phyloP scores from a whole-genome alignment of 106 monocot genomes.

The Alisma plantagoaquatica region DNA sequence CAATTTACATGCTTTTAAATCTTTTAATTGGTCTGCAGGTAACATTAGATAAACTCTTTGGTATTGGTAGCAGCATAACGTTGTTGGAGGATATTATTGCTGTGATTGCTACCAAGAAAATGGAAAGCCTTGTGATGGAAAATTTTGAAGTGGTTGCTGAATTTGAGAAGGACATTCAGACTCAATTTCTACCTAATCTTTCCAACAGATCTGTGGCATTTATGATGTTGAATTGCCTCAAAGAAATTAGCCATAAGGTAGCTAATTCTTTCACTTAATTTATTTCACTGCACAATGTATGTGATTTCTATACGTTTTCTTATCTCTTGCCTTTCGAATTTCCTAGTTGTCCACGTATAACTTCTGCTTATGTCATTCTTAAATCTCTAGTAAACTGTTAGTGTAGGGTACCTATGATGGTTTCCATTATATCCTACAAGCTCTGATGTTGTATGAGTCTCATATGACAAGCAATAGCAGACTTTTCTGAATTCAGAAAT shows the following conservation, averaged over 20 bases:
- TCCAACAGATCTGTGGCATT: conserved; percentile 29
- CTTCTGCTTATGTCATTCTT: not conserved
- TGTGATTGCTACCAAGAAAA: conserved; percentile 35
- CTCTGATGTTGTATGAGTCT: too few relatives aligned
- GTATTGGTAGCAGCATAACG: conserved; percentile 10
- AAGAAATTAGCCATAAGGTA: conserved; percentile 40
- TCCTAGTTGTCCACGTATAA: not conserved
- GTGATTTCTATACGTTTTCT: too few relatives aligned
- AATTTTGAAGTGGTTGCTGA: conserved; percentile 34
- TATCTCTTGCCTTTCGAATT: conserved; percentile 1
- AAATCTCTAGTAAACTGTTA: not conserved
- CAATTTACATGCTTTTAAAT: too few relatives aligned
- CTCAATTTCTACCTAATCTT: conserved; percentile 5
- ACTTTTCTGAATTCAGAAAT: too few relatives aligned
- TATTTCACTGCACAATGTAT: too few relatives aligned
- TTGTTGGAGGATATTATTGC: conserved; percentile 9
- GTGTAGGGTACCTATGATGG: not conserved
- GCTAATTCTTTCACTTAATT: too few relatives aligned
- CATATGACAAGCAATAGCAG: too few relatives aligned
- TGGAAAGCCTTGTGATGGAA: conserved; percentile 32
- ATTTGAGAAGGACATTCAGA: conserved; percentile 31
- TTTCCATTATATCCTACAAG: not conserved
- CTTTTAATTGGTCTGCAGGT: conserved; percentile 33
- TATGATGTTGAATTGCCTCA: conserved; percentile 38
- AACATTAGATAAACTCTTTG: conserved; percentile 42